Base-by-base conservation (phyloP, 257 asterid genomes). In the Agastache rugosa region DNA sequence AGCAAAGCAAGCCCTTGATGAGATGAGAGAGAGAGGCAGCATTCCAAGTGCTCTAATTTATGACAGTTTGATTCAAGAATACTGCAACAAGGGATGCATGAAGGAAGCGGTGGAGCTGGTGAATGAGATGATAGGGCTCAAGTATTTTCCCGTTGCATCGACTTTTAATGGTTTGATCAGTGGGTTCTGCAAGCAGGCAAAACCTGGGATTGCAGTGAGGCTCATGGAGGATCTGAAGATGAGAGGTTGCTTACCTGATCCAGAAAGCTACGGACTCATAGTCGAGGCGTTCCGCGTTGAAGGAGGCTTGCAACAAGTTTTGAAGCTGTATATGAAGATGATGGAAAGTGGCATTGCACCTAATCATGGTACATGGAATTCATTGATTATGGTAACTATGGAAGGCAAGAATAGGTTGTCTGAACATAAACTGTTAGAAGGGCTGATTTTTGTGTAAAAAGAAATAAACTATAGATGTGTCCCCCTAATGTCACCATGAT, bases 1-100 rank as follows among this genome's bases (percentile, higher is more conserved):
- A 67, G 89, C 90, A 0, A 90, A 81, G 82, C 81, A 20, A 47
- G 62, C 80, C 71, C 84, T 87, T 25, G 85, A 73, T 25, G 78
- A 69, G 62, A 92, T 90, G 96, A 82, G 47, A 1, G 82, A 78
- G 56, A 87, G 80, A 76, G 91, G 95, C 15, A 74, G 75, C 39
- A 3, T 61, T 68, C 96, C 98, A n/a, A 87, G 90, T 81, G 88
- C 87, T 61, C 76, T 87, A 37, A 79, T 92, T 61, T 88, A 86
- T 68, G 84, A 87, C 11, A 77, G 70, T 69, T 81, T 90, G 85
- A 69, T 92, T 72, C 79, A 61, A 64, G 86, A 73, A 39, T 77
- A 79, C 2, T 86, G 89, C 84, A 56, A 77, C 69, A 79, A 77
- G 25, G 90, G 87, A 34, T 70, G 56, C 74, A 45, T 89, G 80